phyloP scores from a whole-genome alignment of 306 rosid genomes.

The Benincasa hispida region DNA sequence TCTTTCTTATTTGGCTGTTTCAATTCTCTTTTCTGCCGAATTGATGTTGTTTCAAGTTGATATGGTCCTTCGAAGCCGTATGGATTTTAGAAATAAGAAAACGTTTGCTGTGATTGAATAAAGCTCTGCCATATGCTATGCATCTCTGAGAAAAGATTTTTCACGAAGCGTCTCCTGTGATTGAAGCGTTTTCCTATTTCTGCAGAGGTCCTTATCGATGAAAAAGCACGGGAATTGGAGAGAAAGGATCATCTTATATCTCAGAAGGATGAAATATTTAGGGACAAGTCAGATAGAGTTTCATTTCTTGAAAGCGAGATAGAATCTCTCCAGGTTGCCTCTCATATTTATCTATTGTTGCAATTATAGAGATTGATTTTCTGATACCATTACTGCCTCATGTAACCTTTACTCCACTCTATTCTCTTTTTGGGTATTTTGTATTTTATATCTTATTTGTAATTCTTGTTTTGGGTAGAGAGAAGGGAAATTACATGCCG shows the following conservation, averaged over 20 bases:
- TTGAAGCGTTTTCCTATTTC: neutral
- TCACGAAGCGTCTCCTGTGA: neutral
- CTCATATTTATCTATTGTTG: neutral
- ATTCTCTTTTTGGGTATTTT: neutral
- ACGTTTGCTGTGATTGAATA: neutral
- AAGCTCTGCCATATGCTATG: neutral
- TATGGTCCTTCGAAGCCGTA: neutral
- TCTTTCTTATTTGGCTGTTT: neutral
- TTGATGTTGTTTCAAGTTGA: neutral
- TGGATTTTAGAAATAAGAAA: neutral
- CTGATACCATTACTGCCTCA: neutral
- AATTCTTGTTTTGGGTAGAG: slow-evolving; percentile 22
- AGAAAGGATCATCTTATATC: slow-evolving; percentile 40
- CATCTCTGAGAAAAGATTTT: neutral
- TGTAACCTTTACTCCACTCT: neutral
- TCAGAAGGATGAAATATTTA: slow-evolving; percentile 38
- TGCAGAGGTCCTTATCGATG: slow-evolving; percentile 47
- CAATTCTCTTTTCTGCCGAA: neutral
- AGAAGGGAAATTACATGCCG: slow-evolving; percentile 31
- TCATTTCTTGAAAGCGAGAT: slow-evolving; percentile 50
- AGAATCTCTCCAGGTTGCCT: slow-evolving; percentile 62
- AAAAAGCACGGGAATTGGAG: slow-evolving; percentile 37
- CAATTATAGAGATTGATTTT: neutral
- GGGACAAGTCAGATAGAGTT: slow-evolving; percentile 33
- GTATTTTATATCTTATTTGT: neutral